Base-by-base conservation (phyloP, 1,139 yeast species). In the Candida tetrigidarum region DNA sequence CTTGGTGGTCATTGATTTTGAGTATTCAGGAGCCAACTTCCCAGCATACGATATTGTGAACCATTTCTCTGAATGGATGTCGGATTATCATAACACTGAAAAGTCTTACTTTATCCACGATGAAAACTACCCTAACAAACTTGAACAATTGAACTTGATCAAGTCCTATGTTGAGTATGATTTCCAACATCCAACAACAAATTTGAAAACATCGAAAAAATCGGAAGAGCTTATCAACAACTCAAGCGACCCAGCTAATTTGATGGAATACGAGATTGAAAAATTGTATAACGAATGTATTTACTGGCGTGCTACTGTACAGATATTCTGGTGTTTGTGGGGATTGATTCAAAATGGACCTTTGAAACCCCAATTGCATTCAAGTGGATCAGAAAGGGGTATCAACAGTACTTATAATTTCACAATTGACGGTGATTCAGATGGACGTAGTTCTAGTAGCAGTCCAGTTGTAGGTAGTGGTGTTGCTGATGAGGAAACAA, bases 51-150 rank as follows among this genome's bases (percentile, higher is more conserved):
- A 93, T 62, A 80, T 93, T 46, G 92, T 91, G 15, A 92, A 93
- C 63, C 98, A 93, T 67, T 78, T 80, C 49, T 80, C 88, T 52
- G 99, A 93, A 66, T 93, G 99, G 99, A 93, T 92, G 98, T 80
- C 90, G 34, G 90, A 93, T 66, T 93, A 92, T 62, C 90, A 86
- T 58, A 82, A 85, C 55, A 81, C 85, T 1, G 72, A 74, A 18
- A 64, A 65, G 45, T 80, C 96, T 2, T 81, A 86, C 59, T 79
- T 70, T 45, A 71, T 87, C 30, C 74, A 80, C 57, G 74, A 73
- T 26, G 67, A 74, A 9, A 66, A 70, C 37, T 93, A 78, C 63
- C 99, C 99, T 5, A 70, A 70, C 10, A 71, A 73, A 48, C 78
- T 81, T 36, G 85, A 91, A 59, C 85, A 86, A 58, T 64, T 85